Evolutionary conservation across 495 filamentous ascomycete species (phyloP), one percentile per base, ranked within the genome.

Genomic region (Choiromyces venosus): DNA sequence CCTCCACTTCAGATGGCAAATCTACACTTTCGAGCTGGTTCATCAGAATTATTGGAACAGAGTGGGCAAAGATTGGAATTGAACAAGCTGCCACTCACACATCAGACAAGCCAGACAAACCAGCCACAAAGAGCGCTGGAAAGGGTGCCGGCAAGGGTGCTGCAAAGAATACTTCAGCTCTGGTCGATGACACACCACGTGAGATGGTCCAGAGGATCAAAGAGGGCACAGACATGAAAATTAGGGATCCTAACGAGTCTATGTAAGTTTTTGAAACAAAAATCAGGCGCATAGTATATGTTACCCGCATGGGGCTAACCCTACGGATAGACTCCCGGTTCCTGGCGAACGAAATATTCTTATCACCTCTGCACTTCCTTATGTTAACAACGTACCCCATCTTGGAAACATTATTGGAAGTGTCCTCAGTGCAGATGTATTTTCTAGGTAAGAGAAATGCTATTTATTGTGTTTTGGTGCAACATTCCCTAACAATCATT

Each of bases 331-430:
- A 70, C 82, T 87, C 69, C 86, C 86, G 56, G 68, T 83, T 68
- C 81, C 82, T 65, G 86, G 86, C 19, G 85, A 86, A 78, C 83
- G 83, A 44, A 88, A 87, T 76, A 81, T 87, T 66, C 82, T 91
- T 37, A 85, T 91, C 46, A 91, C 87, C 14, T 89, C 87, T 71
- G 90, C 91, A 61, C 79, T 93, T 42, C 91, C 92, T 61, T 98
- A 97, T 81, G 93, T 97, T 68, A 98, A 98, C 85, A 97, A 97
- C 83, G 92, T 96, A 14, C 95, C 94, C 68, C 94, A 97, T 83
- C 86, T 97, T 79, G 94, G 95, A 70, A 99, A 99, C 83, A 90
- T 97, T 71, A 87, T 97, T 70, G 95, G 95, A 71, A 92, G 90
- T 76, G 93, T 97, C 46, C 87, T 98, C 79, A 90, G 88, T 76